Base-by-base conservation (phyloP, 2,329 filamentous ascomycete genomes). In the Beauveria australis region DNA sequence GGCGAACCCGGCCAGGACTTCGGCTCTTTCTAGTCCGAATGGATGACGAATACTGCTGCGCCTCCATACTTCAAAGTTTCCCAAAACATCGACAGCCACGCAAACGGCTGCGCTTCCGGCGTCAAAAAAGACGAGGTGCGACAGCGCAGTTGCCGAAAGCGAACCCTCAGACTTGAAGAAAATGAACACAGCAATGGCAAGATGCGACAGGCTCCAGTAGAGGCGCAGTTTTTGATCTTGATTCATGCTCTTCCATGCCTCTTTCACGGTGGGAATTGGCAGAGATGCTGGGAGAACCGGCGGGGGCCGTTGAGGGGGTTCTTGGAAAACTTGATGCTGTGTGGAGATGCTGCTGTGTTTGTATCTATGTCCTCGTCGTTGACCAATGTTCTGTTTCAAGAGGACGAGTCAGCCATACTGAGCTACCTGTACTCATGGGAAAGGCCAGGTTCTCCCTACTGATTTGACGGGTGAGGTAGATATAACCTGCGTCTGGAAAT, bases 31-130 rank as follows among this genome's bases (percentile, higher is more conserved):
- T 26, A 99, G 83, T 3, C 88, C 92, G 70, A 99, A 99, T 0
- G 94, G 94, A 74, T 99, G 92, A 26, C 92, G 87, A 67, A 99
- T 89, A 66, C 88, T 95, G 67, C 90, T 93, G 52, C 93, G 85
- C 65, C 91, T 91, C 94, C 94, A 99, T 46, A 97, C 92, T 72
- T 99, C 94, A 68, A 99, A 99, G 73, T 99, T 99, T 56, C 90
- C 87, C 53, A 97, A 84, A 1, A 97, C 90, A 70, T 99, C 94
- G 52, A 97, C 93, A 14, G 85, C 87, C 3, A 96, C 92, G 72
- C 93, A 97, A 5, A 97, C 84, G 53, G 92, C 87, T 5, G 94
- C 94, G 40, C 92, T 94, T 1, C 96, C 85, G 9, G 94, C 93
- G 72, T 99, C 94, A 72, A 97, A 99, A 73, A 97, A 90, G 62